These are phyloP conservation scores for Corynascus novoguineensis DNA, from an alignment of 495 filamentous ascomycete species.

Conservation along the genomic window DNA sequence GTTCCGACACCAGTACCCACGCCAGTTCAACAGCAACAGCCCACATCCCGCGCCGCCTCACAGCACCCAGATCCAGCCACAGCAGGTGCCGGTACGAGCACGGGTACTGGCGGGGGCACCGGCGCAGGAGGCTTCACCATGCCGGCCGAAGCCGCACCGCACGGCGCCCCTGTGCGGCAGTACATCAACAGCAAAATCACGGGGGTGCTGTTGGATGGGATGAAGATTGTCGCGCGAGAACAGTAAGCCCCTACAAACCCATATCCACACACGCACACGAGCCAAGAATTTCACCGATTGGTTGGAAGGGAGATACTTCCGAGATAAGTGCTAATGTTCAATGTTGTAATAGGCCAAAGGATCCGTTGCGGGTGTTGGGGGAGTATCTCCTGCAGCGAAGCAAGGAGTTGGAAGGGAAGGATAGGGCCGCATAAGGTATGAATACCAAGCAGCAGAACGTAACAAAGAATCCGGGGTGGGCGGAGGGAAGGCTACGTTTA, in stretches of 20 bases:
- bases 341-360: conserved; percentile 54
- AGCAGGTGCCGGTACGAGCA: not conserved
- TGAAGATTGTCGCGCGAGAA: conserved; percentile 80
- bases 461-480: not conserved
- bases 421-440: not conserved
- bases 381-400: conserved; percentile 82
- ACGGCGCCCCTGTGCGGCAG: conserved; percentile 79
- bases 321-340: conserved; percentile 5
- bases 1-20: conserved; percentile 10
- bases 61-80: conserved; percentile 40
- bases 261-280: no score
- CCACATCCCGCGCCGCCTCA: conserved; percentile 47
- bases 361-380: conserved; percentile 78
- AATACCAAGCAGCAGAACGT: not conserved
- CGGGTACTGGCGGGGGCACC: not conserved
- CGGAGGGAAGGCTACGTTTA: not conserved
- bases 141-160: conserved; percentile 51
- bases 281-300: no score
- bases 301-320: no score
- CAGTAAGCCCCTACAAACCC: conserved; percentile 54
- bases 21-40: conserved; percentile 20
- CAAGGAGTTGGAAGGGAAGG: conserved; percentile 57
- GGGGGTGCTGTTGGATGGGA: conserved; percentile 76
- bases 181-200: conserved; percentile 91
- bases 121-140: conserved; percentile 35